Evolutionary conservation across 2,329 filamentous ascomycete species (phyloP), one percentile per base, ranked within the genome.

Genomic region (Boeremia lycopersici): DNA sequence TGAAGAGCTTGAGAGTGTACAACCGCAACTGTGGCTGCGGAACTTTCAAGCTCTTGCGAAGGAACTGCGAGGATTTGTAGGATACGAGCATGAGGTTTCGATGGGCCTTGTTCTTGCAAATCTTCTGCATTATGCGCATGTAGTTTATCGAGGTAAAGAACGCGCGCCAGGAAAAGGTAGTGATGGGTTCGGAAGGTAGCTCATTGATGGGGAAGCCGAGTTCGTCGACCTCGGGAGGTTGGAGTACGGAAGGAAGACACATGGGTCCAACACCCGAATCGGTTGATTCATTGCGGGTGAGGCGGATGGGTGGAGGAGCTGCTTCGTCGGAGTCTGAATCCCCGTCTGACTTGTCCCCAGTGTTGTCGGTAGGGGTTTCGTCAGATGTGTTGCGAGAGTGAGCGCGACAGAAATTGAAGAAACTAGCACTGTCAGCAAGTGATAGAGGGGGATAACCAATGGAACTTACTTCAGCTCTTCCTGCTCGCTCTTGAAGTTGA

Each of bases 1-100:
- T 99, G 86, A 98, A 98, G 0, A 99, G 84, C 77, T 99, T 99
- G 64, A 99, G 85, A 0, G 95, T 96, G 79, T 98, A 98, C 38
- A 96, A 86, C 6, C 95, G 87, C 35, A 99, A 82, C 68, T 91
- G 85, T 2, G 88, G 88, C 69, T 99, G 91, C 0, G 93, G 93
- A 19, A 97, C 89, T 64, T 95, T 93, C 13, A 99, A 85, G 6
- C 90, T 88, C 75, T 96, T 97, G 66, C 92, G 89, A 25, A 99
- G 84, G 65, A 97, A 96, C 55, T 91, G 91, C 53, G 89, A 92
- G 42, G 89, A 95, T 77, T 98, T 98, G 82, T 97, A 98, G 69
- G 93, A 90, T 31, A 99, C 93, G 46, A 99, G 86, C 44, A 98
- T 84, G 12, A 99, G 82, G 74, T 96, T 96, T 50, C 95, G 89